Conservation (phyloP, 805 yeast genomes). For the Jamesozyma jinghongensis region DNA sequence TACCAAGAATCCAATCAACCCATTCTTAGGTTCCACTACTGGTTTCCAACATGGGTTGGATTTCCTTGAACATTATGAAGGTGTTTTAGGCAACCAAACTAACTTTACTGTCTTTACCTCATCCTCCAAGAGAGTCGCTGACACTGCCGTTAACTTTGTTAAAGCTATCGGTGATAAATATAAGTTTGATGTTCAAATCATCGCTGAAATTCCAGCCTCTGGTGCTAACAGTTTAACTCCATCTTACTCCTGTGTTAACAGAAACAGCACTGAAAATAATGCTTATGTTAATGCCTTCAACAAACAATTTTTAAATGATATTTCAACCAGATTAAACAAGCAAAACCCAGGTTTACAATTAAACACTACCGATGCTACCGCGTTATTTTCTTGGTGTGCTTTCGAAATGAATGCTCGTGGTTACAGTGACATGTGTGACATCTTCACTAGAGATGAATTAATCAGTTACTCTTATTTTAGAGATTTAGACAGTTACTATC, state of each 20-base stretch:
- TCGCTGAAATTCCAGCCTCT: conserved; percentile 34
- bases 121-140: conserved; percentile 40
- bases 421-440: conserved; percentile 53
- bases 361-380: conserved; percentile 42
- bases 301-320: conserved; percentile 38
- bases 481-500: conserved; percentile 45
- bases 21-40: conserved; percentile 40
- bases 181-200: conserved; percentile 29
- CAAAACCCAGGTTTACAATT: conserved; percentile 48
- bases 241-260: conserved; percentile 36
- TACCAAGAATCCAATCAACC: conserved; percentile 18
- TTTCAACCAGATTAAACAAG: conserved; percentile 47
- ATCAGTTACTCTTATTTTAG: conserved; percentile 49
- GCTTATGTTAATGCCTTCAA: conserved; percentile 15
- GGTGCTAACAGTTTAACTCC: conserved; percentile 48
- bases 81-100: conserved; percentile 32
- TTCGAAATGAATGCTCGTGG: conserved; percentile 68
- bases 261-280: conserved; percentile 16
- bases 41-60: conserved; percentile 38
- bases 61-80: conserved; percentile 36
- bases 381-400: conserved; percentile 57
- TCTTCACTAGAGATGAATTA: conserved; percentile 62
- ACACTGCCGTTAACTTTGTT: conserved; percentile 43
- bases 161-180: conserved; percentile 27
- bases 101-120: conserved; percentile 40